These are phyloP conservation scores for Botrytis fragariae DNA, from an alignment of 2,329 filamentous ascomycete genomes.

Conservation along the genomic window DNA sequence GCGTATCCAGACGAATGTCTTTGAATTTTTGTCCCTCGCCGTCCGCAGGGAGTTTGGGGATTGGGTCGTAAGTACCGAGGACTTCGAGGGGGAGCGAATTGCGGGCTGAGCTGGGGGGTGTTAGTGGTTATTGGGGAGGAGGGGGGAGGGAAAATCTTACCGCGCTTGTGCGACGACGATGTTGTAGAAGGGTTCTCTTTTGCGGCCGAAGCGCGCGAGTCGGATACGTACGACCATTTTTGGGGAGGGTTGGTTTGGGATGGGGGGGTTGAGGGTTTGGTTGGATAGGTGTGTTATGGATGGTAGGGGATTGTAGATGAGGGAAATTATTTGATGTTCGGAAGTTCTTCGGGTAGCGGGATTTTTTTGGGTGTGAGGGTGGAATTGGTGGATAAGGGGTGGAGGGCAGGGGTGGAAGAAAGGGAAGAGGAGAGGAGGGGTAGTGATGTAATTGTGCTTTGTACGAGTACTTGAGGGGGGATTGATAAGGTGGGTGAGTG, in stretches of 20 bases:
- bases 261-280: no score
- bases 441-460: constrained; percentile 8
- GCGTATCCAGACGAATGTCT: constrained; percentile 81
- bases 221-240: constrained; percentile 90
- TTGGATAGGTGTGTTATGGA: no score
- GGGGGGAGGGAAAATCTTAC: constrained; percentile 47
- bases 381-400: not conserved
- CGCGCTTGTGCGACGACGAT: constrained; percentile 92
- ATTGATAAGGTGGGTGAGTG: not conserved
- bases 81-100: constrained; percentile 91
- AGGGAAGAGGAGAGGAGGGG: not conserved
- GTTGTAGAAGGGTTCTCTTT: constrained; percentile 91
- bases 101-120: constrained; percentile 66
- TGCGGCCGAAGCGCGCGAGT: constrained; percentile 87
- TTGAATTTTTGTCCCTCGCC: constrained; percentile 72
- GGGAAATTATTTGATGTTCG: constrained; percentile 8
- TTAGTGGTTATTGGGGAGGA: not conserved
- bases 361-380: not conserved
- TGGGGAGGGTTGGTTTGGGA: no score
- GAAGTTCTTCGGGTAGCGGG: constrained; percentile 5
- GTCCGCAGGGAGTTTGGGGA: constrained; percentile 60
- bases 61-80: constrained; percentile 70
- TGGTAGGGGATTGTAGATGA: not conserved
- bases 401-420: not conserved
- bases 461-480: no score